Conservation (phyloP, 2,329 filamentous ascomycete species). For the Fusarium robinianum region DNA sequence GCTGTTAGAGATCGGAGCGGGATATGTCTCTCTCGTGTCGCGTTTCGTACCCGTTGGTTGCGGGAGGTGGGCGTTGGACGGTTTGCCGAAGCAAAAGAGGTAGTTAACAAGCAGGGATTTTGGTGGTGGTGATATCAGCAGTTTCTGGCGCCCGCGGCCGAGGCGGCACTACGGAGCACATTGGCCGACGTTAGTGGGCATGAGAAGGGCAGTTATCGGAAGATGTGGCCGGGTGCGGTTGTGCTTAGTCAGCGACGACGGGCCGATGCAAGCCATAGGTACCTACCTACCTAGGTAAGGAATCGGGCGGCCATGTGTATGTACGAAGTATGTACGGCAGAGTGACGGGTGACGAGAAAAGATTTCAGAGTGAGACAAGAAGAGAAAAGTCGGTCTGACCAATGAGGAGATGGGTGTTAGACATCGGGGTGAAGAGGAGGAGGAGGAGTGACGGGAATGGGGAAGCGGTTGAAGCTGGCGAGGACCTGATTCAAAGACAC, state of each 20-base stretch:
- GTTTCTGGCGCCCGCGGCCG: conserved; percentile 16
- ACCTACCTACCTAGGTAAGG: no score
- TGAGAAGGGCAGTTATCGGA: no score
- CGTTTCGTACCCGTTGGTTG: no score
- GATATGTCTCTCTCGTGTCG: no score
- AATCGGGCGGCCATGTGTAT: no score
- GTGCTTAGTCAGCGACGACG: conserved; percentile 28
- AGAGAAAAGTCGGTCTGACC: neutral
- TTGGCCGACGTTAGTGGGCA: conserved; percentile 24
- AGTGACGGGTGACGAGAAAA: no score
- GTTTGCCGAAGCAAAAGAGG: conserved; percentile 1
- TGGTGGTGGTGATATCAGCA: conserved; percentile 27
- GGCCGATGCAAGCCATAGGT: neutral
- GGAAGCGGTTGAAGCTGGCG: neutral
- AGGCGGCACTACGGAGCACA: conserved; percentile 23
- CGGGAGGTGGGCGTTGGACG: neutral
- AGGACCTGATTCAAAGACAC: neutral
- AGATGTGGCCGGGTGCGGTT: conserved; percentile 7
- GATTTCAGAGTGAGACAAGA: no score
- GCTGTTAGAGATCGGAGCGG: conserved; percentile 1
- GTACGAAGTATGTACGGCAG: no score
- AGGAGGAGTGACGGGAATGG: neutral
- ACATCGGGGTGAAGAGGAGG: no score
- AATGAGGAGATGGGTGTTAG: conserved; percentile 13
- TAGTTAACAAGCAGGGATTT: no score